Evolutionary conservation across 495 filamentous ascomycete genomes (phyloP).

Genomic region (Amorphotheca resinae): DNA sequence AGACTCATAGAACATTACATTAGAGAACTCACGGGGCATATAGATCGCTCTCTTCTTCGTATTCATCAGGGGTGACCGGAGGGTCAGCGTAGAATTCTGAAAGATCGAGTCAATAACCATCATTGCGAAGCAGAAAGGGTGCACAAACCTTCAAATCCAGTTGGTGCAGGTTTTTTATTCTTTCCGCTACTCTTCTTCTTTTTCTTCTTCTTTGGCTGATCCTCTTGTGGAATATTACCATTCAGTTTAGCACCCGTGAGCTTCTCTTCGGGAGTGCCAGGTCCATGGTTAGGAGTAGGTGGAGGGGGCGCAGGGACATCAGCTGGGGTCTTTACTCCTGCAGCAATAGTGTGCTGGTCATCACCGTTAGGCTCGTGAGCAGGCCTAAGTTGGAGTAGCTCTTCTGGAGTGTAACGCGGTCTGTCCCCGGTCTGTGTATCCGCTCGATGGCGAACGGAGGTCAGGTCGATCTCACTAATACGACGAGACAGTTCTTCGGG

Average conservation of each 20-base stretch:
- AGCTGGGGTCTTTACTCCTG: constrained; percentile 4
- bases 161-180: constrained; percentile 30
- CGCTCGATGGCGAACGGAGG: not conserved
- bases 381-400: constrained; percentile 8
- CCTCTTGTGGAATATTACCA: not conserved
- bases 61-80: constrained; percentile 59
- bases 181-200: constrained; percentile 12
- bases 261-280: constrained; percentile 8
- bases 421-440: not conserved
- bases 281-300: not conserved
- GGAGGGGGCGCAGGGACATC: not conserved
- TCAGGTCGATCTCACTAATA: constrained; percentile 11
- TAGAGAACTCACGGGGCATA: constrained; percentile 39
- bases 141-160: constrained; percentile 43
- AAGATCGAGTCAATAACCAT: not conserved
- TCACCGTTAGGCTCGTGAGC: not conserved
- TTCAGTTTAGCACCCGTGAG: not conserved
- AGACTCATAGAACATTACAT: constrained; percentile 1
- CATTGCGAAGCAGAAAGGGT: not conserved
- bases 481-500: constrained; percentile 8
- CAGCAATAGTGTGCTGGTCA: not conserved
- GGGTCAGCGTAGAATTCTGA: constrained; percentile 62
- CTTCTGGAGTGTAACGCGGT: constrained; percentile 6
- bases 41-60: constrained; percentile 43
- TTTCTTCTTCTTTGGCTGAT: constrained; percentile 20